Base-by-base conservation (phyloP, 1,139 yeast genomes). In the Sugiyamaella paludigena region DNA sequence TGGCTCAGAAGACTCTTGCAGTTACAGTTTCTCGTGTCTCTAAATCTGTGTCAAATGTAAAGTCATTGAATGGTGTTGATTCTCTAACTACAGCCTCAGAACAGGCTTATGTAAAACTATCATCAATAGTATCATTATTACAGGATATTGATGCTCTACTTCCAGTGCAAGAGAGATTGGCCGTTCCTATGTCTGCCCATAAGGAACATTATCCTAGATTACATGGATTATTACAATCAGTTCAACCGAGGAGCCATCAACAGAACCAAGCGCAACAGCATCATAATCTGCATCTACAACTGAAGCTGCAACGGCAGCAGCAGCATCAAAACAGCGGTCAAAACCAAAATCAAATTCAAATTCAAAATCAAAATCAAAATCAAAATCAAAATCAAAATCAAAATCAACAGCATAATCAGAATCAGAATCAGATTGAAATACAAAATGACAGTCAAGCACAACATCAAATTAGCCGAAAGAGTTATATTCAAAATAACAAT, bases 131-230 rank as follows among this genome's bases (percentile, higher is more conserved):
- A n/a, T 12, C 40, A 10, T 28, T 41, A 16, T 33, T 47, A 12
- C 40, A 39, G 9, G 50, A 31, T 15, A 47, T 47, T 30, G 50
- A 47, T 26, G 12, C 26, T 13, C 13, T 47, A 24, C 35, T 47
- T 3, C 50, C 50, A 6, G 36, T 28, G 12, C 41, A 43, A 10
- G 50, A 47, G 11, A 28, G 50, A 24, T 32, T 47, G 12, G 31
- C 27, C 12, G 33, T 36, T 12, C 35, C 44, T 8, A 10, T 16
- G 8, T 47, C 50, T 7, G 29, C 50, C 2, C 50, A 47, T 16
- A 33, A 36, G 13, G 29, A 26, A 11, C 50, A 47, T 29, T 47
- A 47, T 29, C 47, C 50, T 29, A 29, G 43, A 19, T 44, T 47
- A 4, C 39, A 47, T 16, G 28, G 15, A 11, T 33, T 47, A 7